Conservation (phyloP, 805 yeast species). For the Ogataea degrootiae region DNA sequence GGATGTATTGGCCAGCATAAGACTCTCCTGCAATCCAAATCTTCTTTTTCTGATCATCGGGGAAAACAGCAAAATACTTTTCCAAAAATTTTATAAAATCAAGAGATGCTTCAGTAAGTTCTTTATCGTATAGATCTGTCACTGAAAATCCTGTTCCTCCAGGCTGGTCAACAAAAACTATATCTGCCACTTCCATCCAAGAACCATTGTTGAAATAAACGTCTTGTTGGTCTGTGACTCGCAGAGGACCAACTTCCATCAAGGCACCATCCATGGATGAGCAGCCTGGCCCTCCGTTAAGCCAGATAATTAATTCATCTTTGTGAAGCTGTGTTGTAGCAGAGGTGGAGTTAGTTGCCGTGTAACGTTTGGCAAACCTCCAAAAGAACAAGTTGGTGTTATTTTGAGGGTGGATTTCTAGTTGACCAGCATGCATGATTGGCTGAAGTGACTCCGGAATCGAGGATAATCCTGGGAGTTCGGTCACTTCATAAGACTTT, state of each 20-base stretch:
- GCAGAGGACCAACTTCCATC: constrained; percentile 86
- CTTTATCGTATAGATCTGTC: constrained; percentile 49
- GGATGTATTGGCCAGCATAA: constrained; percentile 95
- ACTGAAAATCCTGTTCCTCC: constrained; percentile 88
- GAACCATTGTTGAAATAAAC: constrained; percentile 63
- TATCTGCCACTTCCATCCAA: constrained; percentile 77
- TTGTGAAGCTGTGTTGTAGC: not conserved
- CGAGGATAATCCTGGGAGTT: constrained; percentile 25
- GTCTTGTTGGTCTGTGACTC: constrained; percentile 39
- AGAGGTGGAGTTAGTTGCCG: not conserved
- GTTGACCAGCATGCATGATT: constrained; percentile 61
- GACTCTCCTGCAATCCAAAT: constrained; percentile 89
- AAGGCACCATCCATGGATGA: constrained; percentile 97
- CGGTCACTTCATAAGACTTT: constrained; percentile 14
- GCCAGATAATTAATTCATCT: constrained; percentile 68
- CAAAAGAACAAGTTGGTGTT: constrained; percentile 70
- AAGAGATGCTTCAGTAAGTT: constrained; percentile 50
- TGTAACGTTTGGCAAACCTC: constrained; percentile 45
- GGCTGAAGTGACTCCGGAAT: constrained; percentile 31
- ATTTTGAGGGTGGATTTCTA: constrained; percentile 50
- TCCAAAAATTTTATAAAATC: constrained; percentile 65
- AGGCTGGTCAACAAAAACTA: constrained; percentile 91
- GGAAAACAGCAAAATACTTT: constrained; percentile 65
- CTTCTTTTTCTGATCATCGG: constrained; percentile 60
- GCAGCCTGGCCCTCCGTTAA: constrained; percentile 98